Evolutionary conservation across 306 rosid species (phyloP).

Genomic region (Aeschynomene evenia): DNA sequence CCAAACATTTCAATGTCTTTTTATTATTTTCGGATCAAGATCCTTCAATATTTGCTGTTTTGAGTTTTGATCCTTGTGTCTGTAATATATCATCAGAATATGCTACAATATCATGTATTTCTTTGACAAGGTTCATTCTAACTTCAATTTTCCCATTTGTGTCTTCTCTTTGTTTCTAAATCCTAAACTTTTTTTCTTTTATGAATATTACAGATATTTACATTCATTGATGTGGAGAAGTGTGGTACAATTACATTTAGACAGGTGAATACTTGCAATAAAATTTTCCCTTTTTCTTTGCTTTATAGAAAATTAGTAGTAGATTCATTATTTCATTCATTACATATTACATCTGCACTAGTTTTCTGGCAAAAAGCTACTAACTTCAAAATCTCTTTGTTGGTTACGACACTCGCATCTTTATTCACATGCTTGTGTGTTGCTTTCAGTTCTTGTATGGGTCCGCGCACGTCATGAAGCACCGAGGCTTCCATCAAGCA

Average conservation of each 20-base stretch:
- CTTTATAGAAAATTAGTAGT: neutral
- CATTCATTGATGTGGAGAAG: slow-evolving; percentile 70
- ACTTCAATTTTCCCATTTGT: neutral
- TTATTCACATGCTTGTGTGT: slow-evolving; percentile 10
- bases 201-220: slow-evolving; percentile 58
- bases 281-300: slow-evolving; percentile 1
- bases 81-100: neutral
- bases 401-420: neutral
- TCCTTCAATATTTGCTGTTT: neutral
- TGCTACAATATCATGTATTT: slow-evolving; percentile 6
- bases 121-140: neutral
- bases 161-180: neutral
- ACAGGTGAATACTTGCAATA: slow-evolving; percentile 53
- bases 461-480: slow-evolving; percentile 64
- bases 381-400: slow-evolving; percentile 3
- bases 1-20: slow-evolving; percentile 10
- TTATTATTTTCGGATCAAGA: slow-evolving; percentile 8
- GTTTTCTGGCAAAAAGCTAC: slow-evolving; percentile 4
- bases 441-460: slow-evolving; percentile 72
- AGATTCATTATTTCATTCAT: neutral
- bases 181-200: neutral
- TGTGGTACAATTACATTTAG: slow-evolving; percentile 67
- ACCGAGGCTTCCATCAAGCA: slow-evolving; percentile 60
- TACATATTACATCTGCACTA: neutral
- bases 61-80: neutral